A percentile compares a stretch with the other conserved stretches of the same genome.
These are phyloP conservation scores for Leptographium radiaticola DNA, from an alignment of 2,329 filamentous ascomycete species.

Conservation along the genomic window DNA sequence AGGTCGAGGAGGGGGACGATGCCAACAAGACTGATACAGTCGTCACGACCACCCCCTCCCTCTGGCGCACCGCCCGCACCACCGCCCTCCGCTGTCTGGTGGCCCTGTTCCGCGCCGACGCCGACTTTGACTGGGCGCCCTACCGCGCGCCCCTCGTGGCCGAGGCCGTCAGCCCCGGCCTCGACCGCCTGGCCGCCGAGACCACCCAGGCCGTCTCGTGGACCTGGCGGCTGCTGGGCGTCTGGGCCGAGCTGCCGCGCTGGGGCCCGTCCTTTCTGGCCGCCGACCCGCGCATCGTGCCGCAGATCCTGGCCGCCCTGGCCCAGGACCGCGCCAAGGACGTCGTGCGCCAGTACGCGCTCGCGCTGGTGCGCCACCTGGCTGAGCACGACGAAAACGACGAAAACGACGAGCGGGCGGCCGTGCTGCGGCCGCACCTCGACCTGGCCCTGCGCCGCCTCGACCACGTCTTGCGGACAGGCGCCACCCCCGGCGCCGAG, in stretches of 20 bases:
- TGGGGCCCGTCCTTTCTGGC: conserved; percentile 57
- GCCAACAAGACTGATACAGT: conserved; percentile 15
- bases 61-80: conserved; percentile 54
- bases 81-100: conserved; percentile 73
- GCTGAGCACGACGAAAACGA: conserved; percentile 42
- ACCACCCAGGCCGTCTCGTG: conserved; percentile 83
- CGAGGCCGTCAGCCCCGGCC: conserved; percentile 63
- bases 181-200: conserved; percentile 69
- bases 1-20: conserved; percentile 17
- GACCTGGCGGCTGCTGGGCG: conserved; percentile 64
- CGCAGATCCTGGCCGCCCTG: conserved; percentile 60
- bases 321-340: conserved; percentile 54
- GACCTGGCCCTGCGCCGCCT: conserved; percentile 36
- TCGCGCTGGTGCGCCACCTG: conserved; percentile 62
- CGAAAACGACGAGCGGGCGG: conserved; percentile 27
- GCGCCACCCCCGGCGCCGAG: conserved; percentile 12
- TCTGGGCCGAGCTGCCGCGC: conserved; percentile 59
- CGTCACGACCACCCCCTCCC: conserved; percentile 25
- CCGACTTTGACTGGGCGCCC: conserved; percentile 52
- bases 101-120: conserved; percentile 61
- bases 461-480: conserved; percentile 5
- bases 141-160: conserved; percentile 60
- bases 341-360: conserved; percentile 70
- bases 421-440: conserved; percentile 43
- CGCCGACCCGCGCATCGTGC: conserved; percentile 49